These are phyloP conservation scores for Cornus kousa DNA, from an alignment of 148 eudicot species.

Conservation along the genomic window DNA sequence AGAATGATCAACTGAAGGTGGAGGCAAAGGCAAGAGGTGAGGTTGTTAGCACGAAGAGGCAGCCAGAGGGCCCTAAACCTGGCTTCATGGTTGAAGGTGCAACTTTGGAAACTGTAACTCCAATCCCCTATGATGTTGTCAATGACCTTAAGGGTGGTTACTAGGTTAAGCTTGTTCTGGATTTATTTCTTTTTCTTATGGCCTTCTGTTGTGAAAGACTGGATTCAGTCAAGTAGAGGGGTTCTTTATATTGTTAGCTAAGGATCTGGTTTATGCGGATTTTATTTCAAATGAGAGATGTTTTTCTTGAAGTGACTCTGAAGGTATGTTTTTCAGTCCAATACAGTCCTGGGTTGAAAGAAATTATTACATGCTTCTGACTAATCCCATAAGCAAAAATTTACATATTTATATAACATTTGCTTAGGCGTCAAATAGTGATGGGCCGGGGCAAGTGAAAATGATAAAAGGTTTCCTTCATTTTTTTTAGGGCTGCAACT, in stretches of 20 bases:
- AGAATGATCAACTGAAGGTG: constrained; percentile 59
- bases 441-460: no score
- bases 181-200: neutral
- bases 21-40: constrained; percentile 56
- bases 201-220: neutral
- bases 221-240: neutral
- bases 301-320: no score
- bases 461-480: no score
- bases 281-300: neutral
- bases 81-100: constrained; percentile 61
- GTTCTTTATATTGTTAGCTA: neutral
- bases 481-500: no score
- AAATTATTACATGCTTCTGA: no score
- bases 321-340: no score
- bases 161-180: constrained; percentile 5
- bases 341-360: no score
- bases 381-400: no score
- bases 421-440: no score
- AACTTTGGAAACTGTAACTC: constrained; percentile 56
- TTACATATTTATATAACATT: no score
- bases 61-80: constrained; percentile 55
- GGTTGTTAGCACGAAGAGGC: constrained; percentile 65
- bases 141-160: constrained; percentile 70
- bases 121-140: constrained; percentile 64
- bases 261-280: neutral